Conservation (phyloP, 2,329 filamentous ascomycete genomes). For the Claviceps digitariae region DNA sequence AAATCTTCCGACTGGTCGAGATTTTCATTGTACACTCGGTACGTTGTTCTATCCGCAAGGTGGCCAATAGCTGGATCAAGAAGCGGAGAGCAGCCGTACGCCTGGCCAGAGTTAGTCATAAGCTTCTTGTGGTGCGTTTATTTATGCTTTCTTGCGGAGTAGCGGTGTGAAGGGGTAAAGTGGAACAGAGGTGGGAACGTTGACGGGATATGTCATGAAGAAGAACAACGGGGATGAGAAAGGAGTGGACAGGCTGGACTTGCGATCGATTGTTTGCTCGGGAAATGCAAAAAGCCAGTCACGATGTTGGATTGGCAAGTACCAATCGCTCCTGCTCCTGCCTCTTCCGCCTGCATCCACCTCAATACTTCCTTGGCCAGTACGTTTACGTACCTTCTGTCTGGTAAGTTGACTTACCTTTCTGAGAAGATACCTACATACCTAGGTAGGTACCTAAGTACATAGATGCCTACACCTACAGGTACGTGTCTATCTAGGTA, state of each 20-base stretch:
- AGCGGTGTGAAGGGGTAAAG: not conserved
- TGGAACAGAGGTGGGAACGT: not conserved
- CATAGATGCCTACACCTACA: no score
- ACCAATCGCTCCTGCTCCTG: conserved; percentile 1
- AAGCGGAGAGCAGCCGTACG: not conserved
- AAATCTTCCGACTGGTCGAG: conserved; percentile 1
- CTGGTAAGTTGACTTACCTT: no score
- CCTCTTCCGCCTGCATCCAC: not conserved
- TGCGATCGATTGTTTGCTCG: not conserved
- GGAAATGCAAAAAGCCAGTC: not conserved
- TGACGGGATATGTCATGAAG: no score
- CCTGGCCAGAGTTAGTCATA: not conserved
- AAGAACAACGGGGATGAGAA: not conserved
- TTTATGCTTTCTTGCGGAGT: not conserved
- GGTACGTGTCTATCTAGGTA: no score
- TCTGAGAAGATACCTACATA: no score
- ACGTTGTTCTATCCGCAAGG: not conserved
- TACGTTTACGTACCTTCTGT: not conserved
- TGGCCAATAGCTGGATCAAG: not conserved
- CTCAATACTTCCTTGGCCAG: no score
- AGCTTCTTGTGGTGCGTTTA: not conserved
- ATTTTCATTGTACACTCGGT: not conserved
- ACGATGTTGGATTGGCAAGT: not conserved
- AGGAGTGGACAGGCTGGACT: not conserved
- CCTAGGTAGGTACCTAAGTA: no score